Base-by-base conservation (phyloP, 1,139 yeast genomes). In the Suhomyces yuchorum region DNA sequence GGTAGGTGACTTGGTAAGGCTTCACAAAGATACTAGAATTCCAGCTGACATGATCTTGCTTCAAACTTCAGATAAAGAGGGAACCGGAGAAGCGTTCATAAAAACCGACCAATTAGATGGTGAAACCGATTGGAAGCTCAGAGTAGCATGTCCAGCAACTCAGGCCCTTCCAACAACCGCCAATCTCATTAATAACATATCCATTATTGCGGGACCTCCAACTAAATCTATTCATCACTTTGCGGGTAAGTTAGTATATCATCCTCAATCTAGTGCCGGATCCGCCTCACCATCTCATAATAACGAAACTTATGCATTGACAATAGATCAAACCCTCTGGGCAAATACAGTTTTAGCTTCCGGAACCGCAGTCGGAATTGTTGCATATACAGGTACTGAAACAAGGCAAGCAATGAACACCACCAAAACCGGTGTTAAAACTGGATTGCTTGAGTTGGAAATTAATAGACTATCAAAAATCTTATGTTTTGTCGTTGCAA, bases 41-140 rank as follows among this genome's bases (percentile, higher is more conserved):
- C 99, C 99, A 0, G 98, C 99, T 1, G 99, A 95, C 64, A 77
- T 91, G 82, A 72, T 95, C 2, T 68, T 95, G 33, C 69, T 95
- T 40, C 96, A 90, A 61, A 85, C 97, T 0, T 85, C 92, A 43
- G 97, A 92, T 60, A 64, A 68, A 15, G 77, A 71, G 40, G 63
- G 65, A 6, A 77, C 80, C 8, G 99, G 98, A 5, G 99, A 93
- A 64, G 81, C 93, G 1, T 95, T 95, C 61, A 88, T 95, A 55
- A 87, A 96, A 59, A 95, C 99, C 0, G 99, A 95, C 70, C 99
- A 95, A 66, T 74, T 95, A 46, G 99, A 95, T 66, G 99, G 99
- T 59, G 99, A 95, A 65, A 95, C 99, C 8, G 99, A 95, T 68
- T 95, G 99, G 99, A 95, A 95, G 65, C 74, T 95, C 48, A 75